These are phyloP conservation scores for Populus hybrid DNA, from an alignment of 441 rosid species.

Conservation along the genomic window DNA sequence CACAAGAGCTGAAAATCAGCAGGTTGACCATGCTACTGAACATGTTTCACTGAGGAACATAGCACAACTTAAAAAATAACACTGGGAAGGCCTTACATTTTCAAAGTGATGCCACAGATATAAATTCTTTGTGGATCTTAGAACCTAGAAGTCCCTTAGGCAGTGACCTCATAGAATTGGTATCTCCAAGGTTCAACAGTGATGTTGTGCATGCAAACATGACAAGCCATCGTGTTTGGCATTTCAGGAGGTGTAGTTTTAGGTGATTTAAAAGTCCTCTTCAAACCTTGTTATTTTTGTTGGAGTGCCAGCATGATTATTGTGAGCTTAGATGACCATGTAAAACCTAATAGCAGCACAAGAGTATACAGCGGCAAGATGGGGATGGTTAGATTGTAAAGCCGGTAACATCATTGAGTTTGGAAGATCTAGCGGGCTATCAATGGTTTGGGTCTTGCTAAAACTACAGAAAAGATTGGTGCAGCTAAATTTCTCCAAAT, in stretches of 20 bases:
- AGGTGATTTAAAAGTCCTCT: neutral
- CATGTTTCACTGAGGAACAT: neutral
- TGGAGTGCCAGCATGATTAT: neutral
- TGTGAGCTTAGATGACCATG: neutral
- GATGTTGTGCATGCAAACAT: neutral
- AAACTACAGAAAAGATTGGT: neutral
- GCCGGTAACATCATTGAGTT: neutral
- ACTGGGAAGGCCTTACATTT: neutral
- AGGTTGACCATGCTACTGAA: neutral
- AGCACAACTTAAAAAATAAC: neutral
- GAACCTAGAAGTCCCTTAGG: neutral
- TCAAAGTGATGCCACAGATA: neutral
- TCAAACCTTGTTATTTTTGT: neutral
- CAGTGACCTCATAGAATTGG: neutral
- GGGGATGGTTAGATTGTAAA: neutral
- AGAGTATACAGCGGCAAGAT: neutral
- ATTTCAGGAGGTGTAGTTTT: neutral
- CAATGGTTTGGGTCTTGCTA: neutral
- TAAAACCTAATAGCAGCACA: neutral
- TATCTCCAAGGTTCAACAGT: neutral
- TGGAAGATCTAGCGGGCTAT: neutral
- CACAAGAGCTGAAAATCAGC: neutral
- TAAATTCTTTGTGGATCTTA: neutral
- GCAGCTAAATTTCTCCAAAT: neutral
- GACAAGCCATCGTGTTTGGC: neutral